Conservation (phyloP, 2,329 filamentous ascomycete genomes). For the Exophiala sp. region DNA sequence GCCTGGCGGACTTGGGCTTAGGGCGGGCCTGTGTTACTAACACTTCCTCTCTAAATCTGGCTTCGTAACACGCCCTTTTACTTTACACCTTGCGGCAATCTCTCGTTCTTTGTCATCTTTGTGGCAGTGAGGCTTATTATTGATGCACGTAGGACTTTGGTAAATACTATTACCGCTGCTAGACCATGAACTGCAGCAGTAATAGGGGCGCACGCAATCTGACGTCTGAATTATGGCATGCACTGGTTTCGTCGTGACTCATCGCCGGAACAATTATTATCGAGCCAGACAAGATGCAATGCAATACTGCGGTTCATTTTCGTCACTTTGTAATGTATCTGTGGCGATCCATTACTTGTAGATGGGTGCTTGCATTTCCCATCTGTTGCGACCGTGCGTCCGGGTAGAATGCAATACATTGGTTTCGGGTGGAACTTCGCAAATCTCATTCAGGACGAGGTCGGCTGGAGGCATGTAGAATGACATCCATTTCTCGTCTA, state of each 20-base stretch:
- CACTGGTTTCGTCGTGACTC: neutral
- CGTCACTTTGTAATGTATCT: neutral
- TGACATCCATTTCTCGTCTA: neutral
- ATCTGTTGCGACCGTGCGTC: neutral
- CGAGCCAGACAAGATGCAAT: neutral
- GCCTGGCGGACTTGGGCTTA: neutral
- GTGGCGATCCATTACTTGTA: neutral
- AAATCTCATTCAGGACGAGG: slow-evolving; percentile 3
- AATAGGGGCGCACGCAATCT: slow-evolving; percentile 1
- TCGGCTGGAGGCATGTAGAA: neutral
- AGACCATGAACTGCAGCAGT: too few relatives aligned
- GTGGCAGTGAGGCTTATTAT: too few relatives aligned
- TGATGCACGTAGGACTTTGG: too few relatives aligned
- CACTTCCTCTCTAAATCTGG: too few relatives aligned
- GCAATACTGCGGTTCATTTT: neutral
- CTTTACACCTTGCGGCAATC: too few relatives aligned
- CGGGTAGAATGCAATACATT: neutral
- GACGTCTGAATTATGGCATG: slow-evolving; percentile 6
- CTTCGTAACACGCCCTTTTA: too few relatives aligned
- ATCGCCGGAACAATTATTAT: neutral
- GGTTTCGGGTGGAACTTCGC: neutral
- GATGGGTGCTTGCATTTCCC: neutral
- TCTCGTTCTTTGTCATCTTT: too few relatives aligned
- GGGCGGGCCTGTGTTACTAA: too few relatives aligned
- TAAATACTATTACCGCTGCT: too few relatives aligned